These are phyloP conservation scores for Tolypocladium tropicale DNA, from an alignment of 2,329 filamentous ascomycete species.

Conservation along the genomic window DNA sequence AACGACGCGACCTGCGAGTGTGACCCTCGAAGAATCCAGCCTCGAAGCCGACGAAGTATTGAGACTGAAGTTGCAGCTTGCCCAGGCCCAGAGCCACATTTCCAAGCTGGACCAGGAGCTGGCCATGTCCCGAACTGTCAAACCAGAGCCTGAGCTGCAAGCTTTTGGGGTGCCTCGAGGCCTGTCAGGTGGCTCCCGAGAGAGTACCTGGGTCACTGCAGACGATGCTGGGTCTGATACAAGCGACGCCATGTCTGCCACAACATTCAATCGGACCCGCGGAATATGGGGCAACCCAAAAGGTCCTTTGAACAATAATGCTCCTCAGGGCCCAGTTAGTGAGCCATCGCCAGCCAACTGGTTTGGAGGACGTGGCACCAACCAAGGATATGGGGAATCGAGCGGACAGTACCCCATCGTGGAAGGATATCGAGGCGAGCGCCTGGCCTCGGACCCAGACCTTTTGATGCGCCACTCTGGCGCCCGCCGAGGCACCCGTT, in stretches of 20 bases:
- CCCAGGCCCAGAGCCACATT: slow-evolving; percentile 60
- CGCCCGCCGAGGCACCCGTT: slow-evolving; percentile 35
- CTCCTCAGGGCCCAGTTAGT: slow-evolving; percentile 23
- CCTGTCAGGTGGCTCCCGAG: slow-evolving; percentile 18
- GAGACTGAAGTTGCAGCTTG: slow-evolving; percentile 60
- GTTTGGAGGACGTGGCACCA: slow-evolving; percentile 31
- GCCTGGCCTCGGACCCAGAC: slow-evolving; percentile 38
- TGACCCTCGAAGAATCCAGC: slow-evolving; percentile 31
- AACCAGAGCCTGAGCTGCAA: slow-evolving; percentile 33
- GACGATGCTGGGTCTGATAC: slow-evolving; percentile 49
- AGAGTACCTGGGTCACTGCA: slow-evolving; percentile 39
- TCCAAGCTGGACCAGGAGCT: slow-evolving; percentile 63
- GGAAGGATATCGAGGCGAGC: slow-evolving; percentile 34
- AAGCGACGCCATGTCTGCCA: slow-evolving; percentile 41
- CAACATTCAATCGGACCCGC: slow-evolving; percentile 41
- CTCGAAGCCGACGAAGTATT: slow-evolving; percentile 47
- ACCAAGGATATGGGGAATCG: slow-evolving; percentile 30
- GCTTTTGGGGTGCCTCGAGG: slow-evolving; percentile 10
- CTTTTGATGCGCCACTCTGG: slow-evolving; percentile 30
- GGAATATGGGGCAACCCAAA: slow-evolving; percentile 47
- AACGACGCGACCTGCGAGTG: slow-evolving; percentile 42
- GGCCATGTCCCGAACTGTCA: slow-evolving; percentile 50
- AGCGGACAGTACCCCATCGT: slow-evolving; percentile 21
- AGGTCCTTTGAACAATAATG: slow-evolving; percentile 22
- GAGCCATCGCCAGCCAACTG: slow-evolving; percentile 30